Base-by-base conservation (phyloP, 352 stramenopile genomes). In the Globisporangium paroecandrum region DNA sequence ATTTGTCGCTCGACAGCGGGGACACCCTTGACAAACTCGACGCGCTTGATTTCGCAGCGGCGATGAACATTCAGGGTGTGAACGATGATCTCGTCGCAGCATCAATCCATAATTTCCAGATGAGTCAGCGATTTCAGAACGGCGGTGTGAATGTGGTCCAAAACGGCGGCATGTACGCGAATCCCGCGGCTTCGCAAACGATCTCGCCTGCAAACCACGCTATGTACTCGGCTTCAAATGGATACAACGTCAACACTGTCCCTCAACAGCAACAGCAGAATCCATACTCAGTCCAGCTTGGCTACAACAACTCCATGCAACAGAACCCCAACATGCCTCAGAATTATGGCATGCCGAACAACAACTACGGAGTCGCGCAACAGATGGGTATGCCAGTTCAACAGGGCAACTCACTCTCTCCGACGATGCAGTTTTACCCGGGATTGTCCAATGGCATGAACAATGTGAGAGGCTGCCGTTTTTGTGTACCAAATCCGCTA, bases 71-170 rank as follows among this genome's bases (percentile, higher is more conserved):
- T 49, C 76, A 87, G 57, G 84, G 83, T 62, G 75, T 90, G 38
- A 89, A 86, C 32, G 81, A 88, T 49, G 82, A 93, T 27, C 60
- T 93, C 20, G 82, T 91, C 43, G 82, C 82, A 3, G 77, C 78
- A 4, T 91, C 82, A 5, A 91, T 93, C 64, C 83, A 91, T 65
- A 90, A 87, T 36, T 93, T 90, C 60, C 78, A 79, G 24, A 85
- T 92, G 71, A 90, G 74, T 34, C 84, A 90, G 61, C 79, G 78
- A 22, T 90, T 77, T 24, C 79, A 77, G 54, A 67, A 47, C 54
- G 61, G 27, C 18, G 22, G 51, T 13, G 43, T 36, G 27, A 53
- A 25, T 49, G 62, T 70, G 4, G 58, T 64, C 43, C 34, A 32
- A 20, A 59, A 58, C 15, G 72, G 46, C 15, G 72, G 46, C 29